Evolutionary conservation across 805 yeast genomes (phyloP).

Genomic region (Millerozyma acaciae): DNA sequence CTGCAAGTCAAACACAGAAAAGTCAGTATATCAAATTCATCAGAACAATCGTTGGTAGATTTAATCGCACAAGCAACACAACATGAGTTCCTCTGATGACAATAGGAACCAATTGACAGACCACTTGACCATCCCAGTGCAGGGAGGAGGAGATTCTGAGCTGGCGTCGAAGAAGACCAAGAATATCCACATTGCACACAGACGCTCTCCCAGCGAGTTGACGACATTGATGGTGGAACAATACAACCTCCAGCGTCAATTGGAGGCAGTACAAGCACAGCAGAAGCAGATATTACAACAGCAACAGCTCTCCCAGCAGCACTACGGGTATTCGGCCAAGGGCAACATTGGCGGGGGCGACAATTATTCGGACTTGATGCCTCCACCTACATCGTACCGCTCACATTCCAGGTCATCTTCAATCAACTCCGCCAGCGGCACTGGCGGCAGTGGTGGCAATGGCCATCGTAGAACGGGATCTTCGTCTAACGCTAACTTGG

Average conservation of each 20-base stretch:
- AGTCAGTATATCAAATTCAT: no score
- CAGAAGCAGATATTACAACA: constrained; percentile 85
- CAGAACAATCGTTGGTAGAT: no score
- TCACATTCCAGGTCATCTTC: constrained; percentile 35
- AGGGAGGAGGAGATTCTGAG: constrained; percentile 4
- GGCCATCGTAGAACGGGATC: constrained; percentile 36
- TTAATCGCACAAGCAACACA: no score
- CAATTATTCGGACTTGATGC: constrained; percentile 15
- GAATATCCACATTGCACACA: constrained; percentile 85
- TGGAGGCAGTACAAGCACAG: constrained; percentile 87
- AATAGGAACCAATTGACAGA: no score
- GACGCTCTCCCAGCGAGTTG: constrained; percentile 93
- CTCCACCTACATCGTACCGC: constrained; percentile 20
- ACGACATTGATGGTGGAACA: constrained; percentile 93
- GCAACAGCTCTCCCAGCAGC: constrained; percentile 37
- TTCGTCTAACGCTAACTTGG: constrained; percentile 33
- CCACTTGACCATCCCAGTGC: constrained; percentile 3
- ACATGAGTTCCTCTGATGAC: no score
- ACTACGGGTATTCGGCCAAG: constrained; percentile 22
- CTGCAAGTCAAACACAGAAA: no score
- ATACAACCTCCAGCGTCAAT: constrained; percentile 82
- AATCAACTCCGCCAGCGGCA: constrained; percentile 14
- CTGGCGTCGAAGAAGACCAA: constrained; percentile 28
- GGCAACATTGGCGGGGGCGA: constrained; percentile 6
- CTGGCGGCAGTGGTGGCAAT: constrained; percentile 8